Base-by-base conservation (phyloP, 2,329 filamentous ascomycete species). In the Aspergillus tanneri region DNA sequence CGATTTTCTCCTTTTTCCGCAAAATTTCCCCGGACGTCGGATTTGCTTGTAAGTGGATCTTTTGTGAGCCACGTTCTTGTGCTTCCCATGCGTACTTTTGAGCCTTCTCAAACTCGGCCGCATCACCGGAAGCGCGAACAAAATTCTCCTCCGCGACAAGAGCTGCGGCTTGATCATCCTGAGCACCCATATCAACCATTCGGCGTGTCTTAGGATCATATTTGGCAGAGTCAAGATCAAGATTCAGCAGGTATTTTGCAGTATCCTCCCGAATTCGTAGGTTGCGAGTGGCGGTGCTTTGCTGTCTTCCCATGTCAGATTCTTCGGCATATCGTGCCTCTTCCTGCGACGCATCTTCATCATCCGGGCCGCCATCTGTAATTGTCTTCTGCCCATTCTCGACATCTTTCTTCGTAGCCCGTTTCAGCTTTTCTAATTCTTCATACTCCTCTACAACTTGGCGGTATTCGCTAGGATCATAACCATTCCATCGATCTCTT, bases 401-500 rank as follows among this genome's bases (percentile, higher is more conserved):
- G 3, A 70, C 72, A 6, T 75, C 72, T 16, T 71, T 72, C n/a
- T 69, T 77, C 2, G 78, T 79, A 39, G 74, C 75, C 37, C 76
- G 77, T 53, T 76, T 85, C 53, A 96, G 74, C 56, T 86, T 83
- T 66, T 96, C 92, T 68, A 96, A 76, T 65, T 92, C 83, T 54
- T 93, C 86, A 69, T 88, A 96, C 60, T 96, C 89, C 42, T 95
- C 85, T 32, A 97, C 84, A n/a, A 97, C 88, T 52, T 82, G 78
- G 51, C 83, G 80, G 67, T 96, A 97, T 69, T 97, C 88, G 56
- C 82, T 83, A 1, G 90, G 77, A 67, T 97, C 91, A 70, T 95
- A 99, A n/a, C 92, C 92, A 66, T 96, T 96, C 92, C 93, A 99
- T 35, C 92, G 83, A 74, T 99, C 93, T 59, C 93, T 81, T 76